These are phyloP conservation scores for Fraxinus paxiana DNA, from an alignment of 305 asterid species.

Conservation along the genomic window DNA sequence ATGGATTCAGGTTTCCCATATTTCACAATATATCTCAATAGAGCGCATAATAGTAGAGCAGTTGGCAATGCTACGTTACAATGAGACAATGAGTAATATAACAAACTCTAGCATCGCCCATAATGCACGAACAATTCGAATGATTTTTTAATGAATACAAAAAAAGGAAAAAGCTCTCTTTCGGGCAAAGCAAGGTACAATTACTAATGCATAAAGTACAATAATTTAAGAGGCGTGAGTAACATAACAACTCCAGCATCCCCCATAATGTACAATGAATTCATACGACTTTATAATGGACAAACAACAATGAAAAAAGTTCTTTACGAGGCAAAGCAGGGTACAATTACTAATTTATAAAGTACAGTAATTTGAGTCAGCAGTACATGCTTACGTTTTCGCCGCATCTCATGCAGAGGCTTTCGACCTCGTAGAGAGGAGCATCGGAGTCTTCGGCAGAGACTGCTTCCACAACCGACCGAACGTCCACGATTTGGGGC, in stretches of 20 bases:
- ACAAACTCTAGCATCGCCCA: neutral
- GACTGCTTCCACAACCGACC: constrained; percentile 78
- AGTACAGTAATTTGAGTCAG: neutral
- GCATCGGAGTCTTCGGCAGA: constrained; percentile 48
- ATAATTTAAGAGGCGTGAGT: neutral
- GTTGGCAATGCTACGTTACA: neutral
- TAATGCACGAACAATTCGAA: neutral
- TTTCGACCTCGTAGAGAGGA: constrained; percentile 73
- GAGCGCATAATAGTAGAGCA: neutral
- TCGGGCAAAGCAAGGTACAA: neutral
- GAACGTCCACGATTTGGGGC: constrained; percentile 56
- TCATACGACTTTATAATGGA: neutral
- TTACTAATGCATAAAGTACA: neutral
- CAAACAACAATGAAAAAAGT: neutral
- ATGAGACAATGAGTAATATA: neutral
- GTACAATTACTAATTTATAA: neutral
- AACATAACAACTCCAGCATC: neutral
- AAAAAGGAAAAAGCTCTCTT: neutral
- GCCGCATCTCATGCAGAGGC: constrained; percentile 91
- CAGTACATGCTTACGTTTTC: constrained; percentile 45
- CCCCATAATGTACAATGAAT: neutral
- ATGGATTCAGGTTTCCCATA: neutral
- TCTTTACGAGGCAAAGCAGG: neutral
- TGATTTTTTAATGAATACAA: neutral
- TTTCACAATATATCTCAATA: neutral